Percentiles rank a stretch among this genome's conserved stretches.
These are phyloP conservation scores for Sugiyamaella japonica DNA, from an alignment of 1,139 yeast species.

Conservation along the genomic window DNA sequence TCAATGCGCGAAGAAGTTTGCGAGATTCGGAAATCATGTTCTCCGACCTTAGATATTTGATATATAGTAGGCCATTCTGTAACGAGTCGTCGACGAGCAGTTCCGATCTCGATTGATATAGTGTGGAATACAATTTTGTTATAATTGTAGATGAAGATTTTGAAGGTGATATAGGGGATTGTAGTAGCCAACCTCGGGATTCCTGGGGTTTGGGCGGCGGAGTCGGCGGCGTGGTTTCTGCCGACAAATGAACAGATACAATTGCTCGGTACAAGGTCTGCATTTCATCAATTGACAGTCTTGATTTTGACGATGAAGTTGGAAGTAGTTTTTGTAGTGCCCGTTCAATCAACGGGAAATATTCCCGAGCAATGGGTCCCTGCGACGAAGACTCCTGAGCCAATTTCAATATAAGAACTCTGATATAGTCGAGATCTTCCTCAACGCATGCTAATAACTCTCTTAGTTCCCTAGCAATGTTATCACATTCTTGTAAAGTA, in stretches of 20 bases:
- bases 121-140: slow-evolving; percentile 14
- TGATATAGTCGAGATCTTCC: neutral
- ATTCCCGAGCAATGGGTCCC: neutral
- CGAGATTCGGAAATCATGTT: slow-evolving; percentile 28
- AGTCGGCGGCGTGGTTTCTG: neutral
- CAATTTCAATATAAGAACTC: slow-evolving; percentile 5
- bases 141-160: slow-evolving; percentile 2
- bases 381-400: neutral
- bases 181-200: slow-evolving; percentile 7
- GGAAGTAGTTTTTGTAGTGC: slow-evolving; percentile 6
- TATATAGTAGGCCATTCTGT: slow-evolving; percentile 19
- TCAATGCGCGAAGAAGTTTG: slow-evolving; percentile 26
- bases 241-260: neutral
- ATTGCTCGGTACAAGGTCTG: slow-evolving; percentile 12
- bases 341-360: slow-evolving; percentile 14
- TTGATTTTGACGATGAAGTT: neutral
- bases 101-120: slow-evolving; percentile 5
- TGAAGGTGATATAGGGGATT: slow-evolving; percentile 3
- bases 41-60: slow-evolving; percentile 25
- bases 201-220: neutral
- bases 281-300: slow-evolving; percentile 8
- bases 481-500: slow-evolving; percentile 2
- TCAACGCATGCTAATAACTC: slow-evolving; percentile 1
- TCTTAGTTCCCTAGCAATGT: slow-evolving; percentile 11
- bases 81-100: slow-evolving; percentile 19